Percentiles rank a stretch among this genome's conserved stretches.
Evolutionary conservation across 768 basidiomycete genomes (phyloP).

Genomic region (Lentinus tigrinus): DNA sequence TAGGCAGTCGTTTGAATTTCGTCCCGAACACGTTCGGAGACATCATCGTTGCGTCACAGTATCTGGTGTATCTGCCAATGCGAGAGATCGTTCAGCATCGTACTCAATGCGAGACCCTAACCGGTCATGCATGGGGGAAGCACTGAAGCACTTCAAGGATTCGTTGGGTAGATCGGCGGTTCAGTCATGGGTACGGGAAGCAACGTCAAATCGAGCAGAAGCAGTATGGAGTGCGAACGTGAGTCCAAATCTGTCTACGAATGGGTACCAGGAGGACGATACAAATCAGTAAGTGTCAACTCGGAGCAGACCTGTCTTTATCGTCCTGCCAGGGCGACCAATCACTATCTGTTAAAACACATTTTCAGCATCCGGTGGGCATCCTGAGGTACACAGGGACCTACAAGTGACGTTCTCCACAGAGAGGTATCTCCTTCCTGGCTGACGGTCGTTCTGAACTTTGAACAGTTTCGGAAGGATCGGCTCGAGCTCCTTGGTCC

Average conservation of each 20-base stretch:
- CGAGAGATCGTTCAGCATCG: not conserved
- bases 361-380: not conserved
- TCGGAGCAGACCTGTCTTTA: not conserved
- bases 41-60: not conserved
- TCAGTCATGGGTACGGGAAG: no score
- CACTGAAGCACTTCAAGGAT: no score
- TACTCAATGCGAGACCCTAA: no score
- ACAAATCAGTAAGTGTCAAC: not conserved
- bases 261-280: no score
- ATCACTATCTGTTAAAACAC: not conserved
- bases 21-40: not conserved
- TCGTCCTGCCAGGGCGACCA: not conserved
- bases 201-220: no score
- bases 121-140: no score
- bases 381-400: not conserved
- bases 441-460: not conserved
- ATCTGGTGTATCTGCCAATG: not conserved
- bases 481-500: not conserved
- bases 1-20: not conserved
- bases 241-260: no score
- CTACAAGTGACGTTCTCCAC: not conserved
- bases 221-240: no score
- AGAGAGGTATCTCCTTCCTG: not conserved
- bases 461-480: not conserved
- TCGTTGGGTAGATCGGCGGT: no score